Percentiles rank a stretch among this genome's conserved stretches.
Conservation (phyloP, 1,284 basidiomycete species). For the Polyporus tsugae region DNA sequence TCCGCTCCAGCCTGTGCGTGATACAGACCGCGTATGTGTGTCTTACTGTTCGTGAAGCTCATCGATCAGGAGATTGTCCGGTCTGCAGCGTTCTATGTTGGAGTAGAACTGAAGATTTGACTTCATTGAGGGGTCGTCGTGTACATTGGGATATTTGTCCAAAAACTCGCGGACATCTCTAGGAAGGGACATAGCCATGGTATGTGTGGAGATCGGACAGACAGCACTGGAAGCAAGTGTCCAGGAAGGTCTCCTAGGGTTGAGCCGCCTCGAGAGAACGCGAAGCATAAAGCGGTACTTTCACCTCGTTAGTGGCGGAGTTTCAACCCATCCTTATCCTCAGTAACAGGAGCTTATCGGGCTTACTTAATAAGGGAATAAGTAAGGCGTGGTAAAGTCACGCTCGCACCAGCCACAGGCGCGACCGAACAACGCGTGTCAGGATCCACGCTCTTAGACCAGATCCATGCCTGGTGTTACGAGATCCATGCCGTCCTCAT, state of each 20-base stretch:
- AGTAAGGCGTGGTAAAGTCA: slow-evolving; percentile 10
- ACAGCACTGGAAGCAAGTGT: background rate
- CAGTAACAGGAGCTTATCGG: slow-evolving; percentile 5
- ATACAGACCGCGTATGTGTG: background rate
- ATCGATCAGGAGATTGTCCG: slow-evolving; percentile 68
- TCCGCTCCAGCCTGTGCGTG: background rate
- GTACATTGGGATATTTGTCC: slow-evolving; percentile 59
- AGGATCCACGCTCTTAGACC: too few species aligned
- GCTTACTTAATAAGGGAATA: background rate
- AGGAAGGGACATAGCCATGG: slow-evolving; percentile 47
- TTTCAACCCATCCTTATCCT: background rate
- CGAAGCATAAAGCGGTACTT: slow-evolving; percentile 4
- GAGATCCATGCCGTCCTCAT: slow-evolving; percentile 27
- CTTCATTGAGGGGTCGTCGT: slow-evolving; percentile 48
- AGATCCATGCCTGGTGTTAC: slow-evolving; percentile 30
- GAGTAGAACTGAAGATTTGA: slow-evolving; percentile 73
- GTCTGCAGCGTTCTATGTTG: slow-evolving; percentile 62
- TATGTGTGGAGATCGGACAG: background rate
- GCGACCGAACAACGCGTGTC: slow-evolving; percentile 28
- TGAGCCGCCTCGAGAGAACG: slow-evolving; percentile 14
- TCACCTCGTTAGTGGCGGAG: slow-evolving; percentile 11
- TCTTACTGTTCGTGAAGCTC: slow-evolving; percentile 67
- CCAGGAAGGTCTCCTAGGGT: background rate
- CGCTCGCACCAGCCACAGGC: slow-evolving; percentile 26
- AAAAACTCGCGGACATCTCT: slow-evolving; percentile 71